These are phyloP conservation scores for Ashbya aceris DNA, from an alignment of 1,139 yeast genomes.

Conservation along the genomic window DNA sequence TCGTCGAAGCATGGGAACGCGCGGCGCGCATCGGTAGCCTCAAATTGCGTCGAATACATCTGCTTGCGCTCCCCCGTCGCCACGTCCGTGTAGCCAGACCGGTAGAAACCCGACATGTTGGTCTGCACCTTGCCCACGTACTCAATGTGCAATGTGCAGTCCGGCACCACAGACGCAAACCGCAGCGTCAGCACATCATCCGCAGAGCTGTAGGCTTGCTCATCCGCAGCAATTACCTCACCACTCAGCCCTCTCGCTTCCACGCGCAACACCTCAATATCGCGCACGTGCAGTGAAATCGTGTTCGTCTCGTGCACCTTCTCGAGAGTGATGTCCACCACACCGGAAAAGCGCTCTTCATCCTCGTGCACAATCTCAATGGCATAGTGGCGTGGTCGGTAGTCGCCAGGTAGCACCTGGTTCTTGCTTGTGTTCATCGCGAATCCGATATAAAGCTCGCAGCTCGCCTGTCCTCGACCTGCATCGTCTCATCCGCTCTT, in stretches of 20 bases:
- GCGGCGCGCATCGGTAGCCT: constrained; percentile 81
- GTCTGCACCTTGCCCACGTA: constrained; percentile 13
- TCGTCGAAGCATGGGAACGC: constrained; percentile 85
- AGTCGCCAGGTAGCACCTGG: constrained; percentile 10
- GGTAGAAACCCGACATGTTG: constrained; percentile 76
- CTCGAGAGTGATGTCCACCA: constrained; percentile 9
- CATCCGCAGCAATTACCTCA: background rate
- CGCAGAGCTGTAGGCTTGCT: constrained; percentile 5
- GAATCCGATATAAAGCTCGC: background rate
- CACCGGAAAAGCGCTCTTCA: constrained; percentile 9
- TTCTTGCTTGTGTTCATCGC: background rate
- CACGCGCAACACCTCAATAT: constrained; percentile 5
- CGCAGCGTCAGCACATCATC: constrained; percentile 8
- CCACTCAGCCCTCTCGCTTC: constrained; percentile 1
- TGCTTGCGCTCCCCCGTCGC: constrained; percentile 46
- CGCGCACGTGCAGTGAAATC: constrained; percentile 10
- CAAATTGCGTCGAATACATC: constrained; percentile 81
- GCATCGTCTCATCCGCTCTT: no score
- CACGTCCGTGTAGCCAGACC: constrained; percentile 51
- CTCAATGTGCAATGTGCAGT: constrained; percentile 6
- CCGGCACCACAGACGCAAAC: constrained; percentile 2
- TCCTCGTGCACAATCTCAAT: constrained; percentile 11
- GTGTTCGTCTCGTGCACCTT: constrained; percentile 4
- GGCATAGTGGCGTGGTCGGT: constrained; percentile 11
- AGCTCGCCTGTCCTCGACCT: no score